Conservation (phyloP, 2,329 filamentous ascomycete genomes). For the Xylaria sp. region DNA sequence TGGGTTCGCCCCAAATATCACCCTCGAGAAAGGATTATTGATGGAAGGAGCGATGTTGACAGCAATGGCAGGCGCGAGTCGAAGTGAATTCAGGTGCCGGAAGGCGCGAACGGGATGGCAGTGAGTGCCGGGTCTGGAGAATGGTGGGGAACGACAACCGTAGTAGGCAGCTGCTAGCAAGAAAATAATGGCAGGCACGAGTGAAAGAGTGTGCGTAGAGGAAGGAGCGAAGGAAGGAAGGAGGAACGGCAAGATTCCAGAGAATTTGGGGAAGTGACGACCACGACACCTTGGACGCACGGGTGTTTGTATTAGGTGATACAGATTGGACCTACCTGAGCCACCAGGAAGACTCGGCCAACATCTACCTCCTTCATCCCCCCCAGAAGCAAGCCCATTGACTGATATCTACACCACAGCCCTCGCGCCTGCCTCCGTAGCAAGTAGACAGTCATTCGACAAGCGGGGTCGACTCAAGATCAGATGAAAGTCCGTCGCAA, state of each 20-base stretch:
- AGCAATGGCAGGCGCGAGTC: not conserved
- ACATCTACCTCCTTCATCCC: not conserved
- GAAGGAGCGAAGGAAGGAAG: not conserved
- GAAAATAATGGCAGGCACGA: not conserved
- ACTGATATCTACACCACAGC: too few relatives aligned
- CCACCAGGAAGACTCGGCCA: not conserved
- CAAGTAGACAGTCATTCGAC: not conserved
- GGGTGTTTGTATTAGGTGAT: constrained; percentile 8
- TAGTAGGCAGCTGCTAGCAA: too few relatives aligned
- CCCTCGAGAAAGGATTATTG: not conserved
- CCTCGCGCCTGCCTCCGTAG: too few relatives aligned
- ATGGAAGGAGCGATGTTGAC: not conserved
- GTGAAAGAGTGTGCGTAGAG: not conserved
- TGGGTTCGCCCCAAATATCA: not conserved
- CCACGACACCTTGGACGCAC: not conserved
- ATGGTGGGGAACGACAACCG: too few relatives aligned
- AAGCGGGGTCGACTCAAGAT: constrained; percentile 11
- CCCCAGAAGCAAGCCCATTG: not conserved
- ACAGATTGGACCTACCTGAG: not conserved
- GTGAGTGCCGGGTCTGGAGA: too few relatives aligned
- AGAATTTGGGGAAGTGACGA: not conserved
- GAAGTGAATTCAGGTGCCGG: not conserved
- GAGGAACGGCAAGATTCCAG: not conserved
- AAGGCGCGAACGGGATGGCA: not conserved
- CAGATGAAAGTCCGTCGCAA: not conserved